Evolutionary conservation across 495 filamentous ascomycete species (phyloP), one percentile per base, ranked within the genome.

Genomic region (Lasiosphaeria miniovina): DNA sequence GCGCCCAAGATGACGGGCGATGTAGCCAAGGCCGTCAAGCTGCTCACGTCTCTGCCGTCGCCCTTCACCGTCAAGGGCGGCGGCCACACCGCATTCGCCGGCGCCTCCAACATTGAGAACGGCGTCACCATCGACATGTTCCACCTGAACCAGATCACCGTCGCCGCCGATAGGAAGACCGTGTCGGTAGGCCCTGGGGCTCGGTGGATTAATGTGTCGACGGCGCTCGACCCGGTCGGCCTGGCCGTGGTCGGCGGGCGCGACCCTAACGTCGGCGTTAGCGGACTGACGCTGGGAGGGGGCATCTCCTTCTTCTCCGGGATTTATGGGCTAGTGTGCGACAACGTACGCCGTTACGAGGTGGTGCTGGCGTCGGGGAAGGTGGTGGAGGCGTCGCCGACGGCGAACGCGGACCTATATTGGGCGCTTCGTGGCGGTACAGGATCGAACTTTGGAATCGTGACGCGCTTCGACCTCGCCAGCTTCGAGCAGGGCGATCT

Each of bases 381-480:
- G 0, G 68, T 85, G 48, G 70, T 84, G 11, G 62, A 71, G 9
- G 80, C 74, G 4, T 80, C 74, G 59, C 59, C 71, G 43, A 63
- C 55, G 10, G 59, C 52, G 14, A 67, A 83, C 67, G 17, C 63
- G 4, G 80, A 86, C 64, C 74, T 88, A 2, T 86, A 73, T 73
- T 79, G 77, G 74, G 83, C 84, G 24, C 67, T 87, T 57, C 83
- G 82, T 66, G 83, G 82, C 4, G 84, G 82, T 14, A 82, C 77
- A 12, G 77, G 73, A 57, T 81, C 78, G 62, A 85, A 82, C 69
- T 84, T 84, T 52, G 83, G 84, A 7, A 69, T 85, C 3, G 80
- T 84, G 24, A 84, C 82, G 4, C 54, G 64, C 14, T 65, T 74
- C 60, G 64, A 72, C 49, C 35, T 76, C 5, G 58, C 41, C 11